phyloP scores from a whole-genome alignment of 495 filamentous ascomycete species.

The Penicillium psychrofluorescens region DNA sequence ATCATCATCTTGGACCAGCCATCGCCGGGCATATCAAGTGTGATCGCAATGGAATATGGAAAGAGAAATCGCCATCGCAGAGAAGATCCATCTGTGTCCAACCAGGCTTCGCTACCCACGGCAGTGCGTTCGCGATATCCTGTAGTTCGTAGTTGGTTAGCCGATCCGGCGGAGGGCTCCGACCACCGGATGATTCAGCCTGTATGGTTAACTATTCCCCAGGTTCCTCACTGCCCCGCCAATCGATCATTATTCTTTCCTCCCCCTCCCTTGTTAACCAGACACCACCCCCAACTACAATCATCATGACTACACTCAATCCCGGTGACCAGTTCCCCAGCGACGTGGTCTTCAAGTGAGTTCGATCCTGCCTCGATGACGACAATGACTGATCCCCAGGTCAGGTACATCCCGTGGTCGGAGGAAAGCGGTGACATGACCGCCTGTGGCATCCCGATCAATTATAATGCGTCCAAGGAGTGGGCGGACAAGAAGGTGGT shows the following conservation, averaged over 20 bases:
- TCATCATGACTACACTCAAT: constrained; percentile 56
- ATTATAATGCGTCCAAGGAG: constrained; percentile 77
- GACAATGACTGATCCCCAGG: constrained; percentile 4
- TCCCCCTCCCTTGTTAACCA: not conserved
- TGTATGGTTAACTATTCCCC: too few relatives aligned
- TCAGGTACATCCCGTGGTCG: constrained; percentile 62
- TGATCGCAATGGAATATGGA: too few relatives aligned
- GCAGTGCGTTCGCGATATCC: too few relatives aligned
- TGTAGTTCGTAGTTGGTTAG: too few relatives aligned
- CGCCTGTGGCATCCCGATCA: constrained; percentile 66
- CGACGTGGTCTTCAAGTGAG: constrained; percentile 65
- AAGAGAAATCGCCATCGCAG: too few relatives aligned
- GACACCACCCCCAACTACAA: too few relatives aligned
- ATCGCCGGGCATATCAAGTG: too few relatives aligned
- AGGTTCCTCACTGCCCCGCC: not conserved
- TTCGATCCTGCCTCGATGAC: constrained; percentile 2
- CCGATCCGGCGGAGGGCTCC: too few relatives aligned
- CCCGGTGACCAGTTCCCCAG: constrained; percentile 74
- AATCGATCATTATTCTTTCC: not conserved
- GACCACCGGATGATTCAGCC: too few relatives aligned
- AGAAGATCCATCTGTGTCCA: too few relatives aligned
- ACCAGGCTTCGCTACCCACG: too few relatives aligned
- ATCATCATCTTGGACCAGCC: too few relatives aligned
- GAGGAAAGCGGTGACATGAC: constrained; percentile 57
- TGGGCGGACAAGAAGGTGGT: constrained; percentile 86